Evolutionary conservation across 2,329 filamentous ascomycete genomes (phyloP).

Genomic region (Sarocladium oryzae): DNA sequence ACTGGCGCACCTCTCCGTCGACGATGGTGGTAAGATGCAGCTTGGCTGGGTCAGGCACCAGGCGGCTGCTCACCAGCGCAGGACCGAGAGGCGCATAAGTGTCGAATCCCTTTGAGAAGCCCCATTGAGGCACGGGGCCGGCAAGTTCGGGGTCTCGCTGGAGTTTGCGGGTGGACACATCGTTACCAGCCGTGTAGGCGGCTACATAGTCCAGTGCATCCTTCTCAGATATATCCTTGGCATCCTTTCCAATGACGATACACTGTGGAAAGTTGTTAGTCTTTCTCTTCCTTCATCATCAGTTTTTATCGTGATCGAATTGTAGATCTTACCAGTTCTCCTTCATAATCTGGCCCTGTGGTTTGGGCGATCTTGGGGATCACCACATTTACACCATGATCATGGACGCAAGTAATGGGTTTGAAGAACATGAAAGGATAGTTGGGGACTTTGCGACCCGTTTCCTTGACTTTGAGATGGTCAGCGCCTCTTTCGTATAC

Average conservation of each 20-base stretch:
- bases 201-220: constrained; percentile 38
- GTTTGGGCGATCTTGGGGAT: constrained; percentile 44
- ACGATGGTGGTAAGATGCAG: constrained; percentile 4
- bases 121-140: constrained; percentile 48
- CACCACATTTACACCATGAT: constrained; percentile 29
- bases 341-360: constrained; percentile 42
- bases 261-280: constrained; percentile 16
- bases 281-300: too few species aligned
- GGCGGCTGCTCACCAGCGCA: constrained; percentile 31
- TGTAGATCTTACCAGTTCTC: constrained; percentile 30
- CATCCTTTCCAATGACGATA: constrained; percentile 43
- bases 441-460: background rate
- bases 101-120: constrained; percentile 52
- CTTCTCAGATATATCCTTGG: constrained; percentile 15
- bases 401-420: constrained; percentile 31
- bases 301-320: too few species aligned
- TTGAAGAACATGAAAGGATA: constrained; percentile 46
- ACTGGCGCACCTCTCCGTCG: constrained; percentile 30
- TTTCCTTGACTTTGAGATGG: background rate
- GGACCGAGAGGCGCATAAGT: constrained; percentile 48
- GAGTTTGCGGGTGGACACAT: constrained; percentile 45
- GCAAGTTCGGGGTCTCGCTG: constrained; percentile 43
- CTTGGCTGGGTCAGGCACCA: constrained; percentile 35
- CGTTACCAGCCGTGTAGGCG: constrained; percentile 49
- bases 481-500: too few species aligned